Conservation (phyloP, 768 basidiomycete species). For the Kwoniella dendrophila region DNA sequence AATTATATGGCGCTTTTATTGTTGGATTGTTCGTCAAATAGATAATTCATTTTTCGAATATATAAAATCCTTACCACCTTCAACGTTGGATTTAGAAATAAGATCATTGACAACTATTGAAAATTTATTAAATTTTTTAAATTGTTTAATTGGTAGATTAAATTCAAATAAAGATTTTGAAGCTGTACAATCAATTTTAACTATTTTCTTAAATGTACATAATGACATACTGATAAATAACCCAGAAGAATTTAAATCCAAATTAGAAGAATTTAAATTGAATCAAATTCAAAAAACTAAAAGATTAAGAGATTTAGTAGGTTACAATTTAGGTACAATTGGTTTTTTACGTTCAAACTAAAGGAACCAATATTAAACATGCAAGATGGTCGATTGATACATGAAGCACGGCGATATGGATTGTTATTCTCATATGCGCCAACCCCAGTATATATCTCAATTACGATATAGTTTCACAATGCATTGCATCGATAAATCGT, state of each 20-base stretch:
- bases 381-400: no score
- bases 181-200: constrained; percentile 84
- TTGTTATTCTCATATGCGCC: no score
- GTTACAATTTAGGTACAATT: constrained; percentile 56
- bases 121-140: constrained; percentile 69
- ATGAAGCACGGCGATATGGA: constrained; percentile 2
- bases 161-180: constrained; percentile 86
- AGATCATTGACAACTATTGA: constrained; percentile 72
- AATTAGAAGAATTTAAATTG: constrained; percentile 64
- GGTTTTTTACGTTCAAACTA: constrained; percentile 56
- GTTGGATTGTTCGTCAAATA: constrained; percentile 47
- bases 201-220: constrained; percentile 80
- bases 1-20: neutral
- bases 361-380: no score
- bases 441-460: neutral
- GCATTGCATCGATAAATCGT: constrained; percentile 8
- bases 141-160: constrained; percentile 72
- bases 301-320: constrained; percentile 61
- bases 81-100: constrained; percentile 86
- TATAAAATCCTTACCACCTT: constrained; percentile 82
- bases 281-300: constrained; percentile 77
- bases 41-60: constrained; percentile 83
- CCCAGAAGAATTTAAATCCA: constrained; percentile 62
- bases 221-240: constrained; percentile 69
- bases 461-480: neutral